Evolutionary conservation across 1,284 basidiomycete species (phyloP), one percentile per base, ranked within the genome.

Genomic region (Tilletia horrida): DNA sequence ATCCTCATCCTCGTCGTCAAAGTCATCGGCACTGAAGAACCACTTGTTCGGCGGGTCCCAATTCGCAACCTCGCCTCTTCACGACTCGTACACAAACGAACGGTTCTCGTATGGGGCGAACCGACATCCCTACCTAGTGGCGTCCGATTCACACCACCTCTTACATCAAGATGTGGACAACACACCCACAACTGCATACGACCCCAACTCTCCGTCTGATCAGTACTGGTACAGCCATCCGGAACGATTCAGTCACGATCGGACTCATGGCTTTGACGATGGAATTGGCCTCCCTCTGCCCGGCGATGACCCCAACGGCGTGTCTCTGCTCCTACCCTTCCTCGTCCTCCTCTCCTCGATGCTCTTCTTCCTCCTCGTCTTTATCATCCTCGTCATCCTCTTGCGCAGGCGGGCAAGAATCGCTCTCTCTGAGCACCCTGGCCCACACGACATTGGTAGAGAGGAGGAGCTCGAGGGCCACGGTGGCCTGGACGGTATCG

Each of bases 381-480:
- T 81, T 63, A 72, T 71, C 63, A 70, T 80, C 70, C 71, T 81
- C 42, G 73, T 78, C 64, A 71, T 81, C 29, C 45, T 80, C 57
- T 74, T 77, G 14, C 73, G 74, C 31, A 62, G 73, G 35, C 66
- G 70, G 44, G 73, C 74, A 11, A 67, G 75, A 2, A 76, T 77
- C 67, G 81, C 89, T 73, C 87, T 97, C 61, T 86, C 87, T 62
- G 95, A 97, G 84, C 86, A 86, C 71, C 92, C 94, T 77, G 93
- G 95, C 35, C 96, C 96, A 1, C 86, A 95, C 64, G 94, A 98
- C 83, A 88, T 98, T 84, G 90, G 88, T 75, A 87, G 92, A 65
- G 92, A 95, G 74, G 82, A 83, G 69, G 73, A 80, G 65, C 75
- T 82, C 14, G 90, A 93, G 65, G 90, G 90, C 6, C 92, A 95